Conservation (phyloP, 805 yeast genomes). For the Kluyveromyces siamensis region DNA sequence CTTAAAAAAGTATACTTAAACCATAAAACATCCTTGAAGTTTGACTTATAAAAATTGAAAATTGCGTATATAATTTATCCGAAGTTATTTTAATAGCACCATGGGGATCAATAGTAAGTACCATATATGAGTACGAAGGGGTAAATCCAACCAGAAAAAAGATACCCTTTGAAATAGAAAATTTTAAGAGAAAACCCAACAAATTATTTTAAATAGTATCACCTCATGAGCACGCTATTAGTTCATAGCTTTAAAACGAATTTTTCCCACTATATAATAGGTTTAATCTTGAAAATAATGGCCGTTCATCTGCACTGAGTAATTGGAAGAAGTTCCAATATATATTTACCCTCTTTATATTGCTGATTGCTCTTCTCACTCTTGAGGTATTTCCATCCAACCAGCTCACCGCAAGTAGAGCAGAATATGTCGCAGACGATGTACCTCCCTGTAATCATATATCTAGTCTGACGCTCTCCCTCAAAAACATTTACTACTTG, state of each 20-base stretch:
- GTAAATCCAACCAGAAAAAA: not conserved
- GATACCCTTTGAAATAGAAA: not conserved
- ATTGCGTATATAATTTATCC: not conserved
- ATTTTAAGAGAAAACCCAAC: not conserved
- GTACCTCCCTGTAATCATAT: constrained; percentile 55
- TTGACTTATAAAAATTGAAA: not conserved
- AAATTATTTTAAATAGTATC: too few species aligned
- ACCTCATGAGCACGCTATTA: too few species aligned
- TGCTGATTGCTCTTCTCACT: constrained; percentile 38
- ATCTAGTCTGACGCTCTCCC: constrained; percentile 30
- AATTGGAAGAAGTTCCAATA: constrained; percentile 34
- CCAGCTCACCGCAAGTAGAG: constrained; percentile 40
- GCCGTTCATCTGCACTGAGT: constrained; percentile 1
- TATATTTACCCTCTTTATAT: constrained; percentile 54
- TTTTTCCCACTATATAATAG: too few species aligned
- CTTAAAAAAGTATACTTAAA: too few species aligned
- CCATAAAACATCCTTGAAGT: constrained; percentile 1
- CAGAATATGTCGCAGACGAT: constrained; percentile 49
- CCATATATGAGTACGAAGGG: not conserved
- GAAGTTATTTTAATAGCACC: not conserved
- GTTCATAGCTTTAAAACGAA: too few species aligned
- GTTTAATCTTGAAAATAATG: too few species aligned
- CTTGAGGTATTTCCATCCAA: constrained; percentile 59
- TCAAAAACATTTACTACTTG: constrained; percentile 38
- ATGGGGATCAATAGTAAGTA: not conserved